These are phyloP conservation scores for Gracilaria domingensis DNA, from an alignment of 23 red algal species.

Conservation along the genomic window DNA sequence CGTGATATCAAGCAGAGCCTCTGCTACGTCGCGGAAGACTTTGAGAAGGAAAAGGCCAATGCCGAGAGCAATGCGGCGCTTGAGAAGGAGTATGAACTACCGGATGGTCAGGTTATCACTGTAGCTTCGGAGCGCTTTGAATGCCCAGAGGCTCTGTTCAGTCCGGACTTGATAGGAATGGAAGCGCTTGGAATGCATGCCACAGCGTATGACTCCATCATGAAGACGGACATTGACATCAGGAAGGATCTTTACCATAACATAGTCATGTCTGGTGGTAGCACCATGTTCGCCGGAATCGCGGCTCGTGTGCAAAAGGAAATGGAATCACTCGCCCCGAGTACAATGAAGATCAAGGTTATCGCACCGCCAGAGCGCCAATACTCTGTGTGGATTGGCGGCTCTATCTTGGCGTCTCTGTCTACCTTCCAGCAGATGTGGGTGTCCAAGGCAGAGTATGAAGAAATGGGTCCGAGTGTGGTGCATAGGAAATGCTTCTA, in stretches of 20 bases:
- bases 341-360: slow-evolving; percentile 94
- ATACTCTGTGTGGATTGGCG: slow-evolving; percentile 98
- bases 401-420: slow-evolving; percentile 90
- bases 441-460: slow-evolving; percentile 94
- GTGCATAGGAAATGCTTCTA: slow-evolving; percentile 99
- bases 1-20: slow-evolving; percentile 99
- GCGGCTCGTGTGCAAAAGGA: slow-evolving; percentile 86
- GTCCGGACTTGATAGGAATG: slow-evolving; percentile 91
- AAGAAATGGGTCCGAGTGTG: slow-evolving; percentile 96
- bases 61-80: slow-evolving; percentile 75
- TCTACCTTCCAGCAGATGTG: slow-evolving; percentile 99
- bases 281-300: slow-evolving; percentile 97
- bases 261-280: slow-evolving; percentile 95
- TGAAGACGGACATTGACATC: slow-evolving; percentile 99
- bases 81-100: slow-evolving; percentile 99
- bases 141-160: slow-evolving; percentile 98
- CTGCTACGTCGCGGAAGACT: slow-evolving; percentile 96
- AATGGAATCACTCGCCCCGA: slow-evolving; percentile 81
- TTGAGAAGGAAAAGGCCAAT: slow-evolving; percentile 86
- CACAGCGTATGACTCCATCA: slow-evolving; percentile 93
- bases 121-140: slow-evolving; percentile 94
- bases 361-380: slow-evolving; percentile 97
- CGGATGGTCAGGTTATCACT: slow-evolving; percentile 98
- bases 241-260: slow-evolving; percentile 98
- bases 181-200: slow-evolving; percentile 91